Base-by-base conservation (phyloP, 345 rosid species). In the Salix viminalis region DNA sequence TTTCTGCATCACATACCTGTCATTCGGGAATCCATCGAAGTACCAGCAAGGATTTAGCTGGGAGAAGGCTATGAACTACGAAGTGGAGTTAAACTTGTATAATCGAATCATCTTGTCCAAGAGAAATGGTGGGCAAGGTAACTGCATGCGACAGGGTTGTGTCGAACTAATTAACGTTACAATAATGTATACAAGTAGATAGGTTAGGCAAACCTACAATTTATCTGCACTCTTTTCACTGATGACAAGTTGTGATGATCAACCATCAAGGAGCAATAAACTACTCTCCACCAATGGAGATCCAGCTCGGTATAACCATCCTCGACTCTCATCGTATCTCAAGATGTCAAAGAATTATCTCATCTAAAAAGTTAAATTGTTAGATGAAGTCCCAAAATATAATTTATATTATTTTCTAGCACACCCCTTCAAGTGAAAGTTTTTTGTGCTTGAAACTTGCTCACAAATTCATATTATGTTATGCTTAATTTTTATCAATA, bases 301-400 rank as follows among this genome's bases (percentile, higher is more conserved):
- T 42, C 1, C 3, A 1, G 14, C 13, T 42, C 14, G 46, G 14
- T 11, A 42, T 14, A 42, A 11, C 46, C 14, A 42, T 10, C 4
- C 4, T 42, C 14, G 0, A 2, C 46, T 42, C 14, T 36, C 7
- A 36, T 36, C 7, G 0, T 0, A 4, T 34, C 34, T 32, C 6
- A 34, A 34, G 36, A 34, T 34, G 36, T 34, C 5, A 34, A 34
- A 4, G 36, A 34, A 34, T 34, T 34, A 34, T 34, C 1, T 34
- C 5, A 4, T 4, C 2, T 34, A 34, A 34, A 34, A 34, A 0
- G 0, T 34, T 0, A 34, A 34, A 4, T 0, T 34, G 0, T 4
- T 34, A 0, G 36, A 34, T 34, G 36, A 34, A 34, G 0, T 34
- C 36, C 0, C 5, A 34, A 34, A 32, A 4, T 34, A 34, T 34